Conservation (phyloP, 2,329 filamentous ascomycete genomes). For the Xylaria hypoxylon region DNA sequence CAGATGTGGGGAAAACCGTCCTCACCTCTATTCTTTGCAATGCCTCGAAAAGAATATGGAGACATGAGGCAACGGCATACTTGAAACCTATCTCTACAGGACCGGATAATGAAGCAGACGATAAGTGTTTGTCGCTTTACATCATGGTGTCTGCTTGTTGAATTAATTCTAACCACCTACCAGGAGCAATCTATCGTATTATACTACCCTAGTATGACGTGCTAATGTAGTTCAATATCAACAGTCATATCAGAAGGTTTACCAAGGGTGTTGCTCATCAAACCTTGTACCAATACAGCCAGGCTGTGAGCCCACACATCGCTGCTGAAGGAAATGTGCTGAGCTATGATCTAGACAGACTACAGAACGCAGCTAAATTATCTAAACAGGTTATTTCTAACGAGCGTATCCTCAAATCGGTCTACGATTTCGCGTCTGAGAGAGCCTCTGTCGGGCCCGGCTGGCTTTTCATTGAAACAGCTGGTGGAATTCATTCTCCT, state of each 20-base stretch:
- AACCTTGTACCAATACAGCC: conserved; percentile 77
- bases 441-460: conserved; percentile 59
- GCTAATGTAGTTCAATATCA: conserved; percentile 15
- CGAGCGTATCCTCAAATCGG: conserved; percentile 60
- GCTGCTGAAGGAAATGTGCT: conserved; percentile 68
- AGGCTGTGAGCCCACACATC: conserved; percentile 82
- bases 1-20: conserved; percentile 86
- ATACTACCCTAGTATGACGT: neutral
- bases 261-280: conserved; percentile 61
- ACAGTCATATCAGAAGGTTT: conserved; percentile 72
- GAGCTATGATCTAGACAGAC: neutral
- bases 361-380: conserved; percentile 54
- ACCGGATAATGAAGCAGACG: conserved; percentile 74
- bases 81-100: conserved; percentile 88
- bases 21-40: conserved; percentile 79
- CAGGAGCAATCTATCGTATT: conserved; percentile 8
- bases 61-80: conserved; percentile 67
- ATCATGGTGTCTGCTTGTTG: neutral
- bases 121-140: conserved; percentile 62
- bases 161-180: conserved; percentile 1
- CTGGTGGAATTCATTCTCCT: conserved; percentile 84
- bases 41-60: conserved; percentile 63
- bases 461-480: conserved; percentile 82
- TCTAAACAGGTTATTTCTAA: conserved; percentile 56
- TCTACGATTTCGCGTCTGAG: conserved; percentile 59